Evolutionary conservation across 495 filamentous ascomycete species (phyloP), one percentile per base, ranked within the genome.

Genomic region (Annulohypoxylon maeteangense): DNA sequence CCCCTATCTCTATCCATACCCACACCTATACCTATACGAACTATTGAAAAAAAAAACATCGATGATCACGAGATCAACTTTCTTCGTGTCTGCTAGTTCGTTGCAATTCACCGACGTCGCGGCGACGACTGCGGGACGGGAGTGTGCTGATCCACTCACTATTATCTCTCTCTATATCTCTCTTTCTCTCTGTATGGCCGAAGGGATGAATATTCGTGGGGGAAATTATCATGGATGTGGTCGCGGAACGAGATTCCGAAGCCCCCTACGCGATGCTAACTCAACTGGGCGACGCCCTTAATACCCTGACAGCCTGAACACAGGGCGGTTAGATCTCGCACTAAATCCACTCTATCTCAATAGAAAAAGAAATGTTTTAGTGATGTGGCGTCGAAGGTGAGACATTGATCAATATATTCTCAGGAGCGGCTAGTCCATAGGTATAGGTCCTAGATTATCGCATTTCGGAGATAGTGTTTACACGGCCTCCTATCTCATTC

Each of bases 221-320:
- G 68, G 42, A 50, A 29, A 60, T 65, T 57, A 50, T 23, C 2
- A 29, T n/a, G 50, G 54, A 34, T 58, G 56, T 64, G 70, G 56
- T 36, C 61, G 42, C 65, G 65, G 61, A 61, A 56, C 54, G 22
- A 42, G 61, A 65, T 73, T 56, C 70, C 70, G 70, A 73, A 61
- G 65, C 70, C 70, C 69, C 70, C 20, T 59, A 73, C 56, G 65
- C 68, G 42, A n/a, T 56, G 31, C 25, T 34, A 40, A 6, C 27
- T 29, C 27, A 29, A 29, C 27, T 29, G 27, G 27, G 27, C n/a
- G n/a, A n/a, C n/a, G n/a, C n/a, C n/a, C n/a, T 29, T 6, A 29
- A 29, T 6, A 6, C 50, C 27, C 2, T 53, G n/a, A n/a, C 31
- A 44, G 18, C 31, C 65, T 56, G 60, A 51, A 51, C 12, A 53